Conservation (phyloP, 108 stramenopile species). For the Pseudonitzschia multiseries region DNA sequence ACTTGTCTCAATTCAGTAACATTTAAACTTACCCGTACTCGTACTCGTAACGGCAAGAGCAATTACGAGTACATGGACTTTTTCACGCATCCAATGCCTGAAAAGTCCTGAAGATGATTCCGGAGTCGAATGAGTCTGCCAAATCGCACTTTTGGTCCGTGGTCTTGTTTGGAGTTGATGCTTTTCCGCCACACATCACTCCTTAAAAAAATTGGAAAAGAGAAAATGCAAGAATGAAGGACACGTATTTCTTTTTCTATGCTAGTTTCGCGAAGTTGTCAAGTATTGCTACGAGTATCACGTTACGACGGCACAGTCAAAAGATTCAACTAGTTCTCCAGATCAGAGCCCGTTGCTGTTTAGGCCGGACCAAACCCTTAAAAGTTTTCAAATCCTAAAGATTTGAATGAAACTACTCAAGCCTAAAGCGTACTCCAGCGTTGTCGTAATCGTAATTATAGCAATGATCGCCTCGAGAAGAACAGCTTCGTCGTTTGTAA, state of each 20-base stretch:
- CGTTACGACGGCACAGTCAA: too few relatives aligned
- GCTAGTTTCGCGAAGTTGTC: not conserved
- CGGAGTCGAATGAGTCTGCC: too few relatives aligned
- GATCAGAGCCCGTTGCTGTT: not conserved
- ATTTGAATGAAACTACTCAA: not conserved
- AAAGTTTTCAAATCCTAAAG: not conserved
- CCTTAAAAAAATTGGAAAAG: not conserved
- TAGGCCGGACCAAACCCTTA: not conserved
- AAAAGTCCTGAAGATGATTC: too few relatives aligned
- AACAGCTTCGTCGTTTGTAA: slow-evolving; percentile 4
- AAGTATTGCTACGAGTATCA: too few relatives aligned
- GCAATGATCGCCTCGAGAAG: slow-evolving; percentile 10
- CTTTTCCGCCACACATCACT: not conserved
- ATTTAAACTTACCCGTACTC: too few relatives aligned
- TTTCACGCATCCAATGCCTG: too few relatives aligned
- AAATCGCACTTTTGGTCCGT: too few relatives aligned
- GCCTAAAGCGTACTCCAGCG: not conserved
- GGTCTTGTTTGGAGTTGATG: not conserved
- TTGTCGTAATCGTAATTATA: not conserved
- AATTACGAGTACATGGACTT: too few relatives aligned
- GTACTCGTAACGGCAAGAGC: too few relatives aligned
- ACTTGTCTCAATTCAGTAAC: too few relatives aligned
- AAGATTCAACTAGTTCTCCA: too few relatives aligned
- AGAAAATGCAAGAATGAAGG: not conserved
- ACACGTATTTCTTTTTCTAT: too few relatives aligned